These are phyloP conservation scores for Paralagenidium karlingii DNA, from an alignment of 352 stramenopile species.

Conservation along the genomic window DNA sequence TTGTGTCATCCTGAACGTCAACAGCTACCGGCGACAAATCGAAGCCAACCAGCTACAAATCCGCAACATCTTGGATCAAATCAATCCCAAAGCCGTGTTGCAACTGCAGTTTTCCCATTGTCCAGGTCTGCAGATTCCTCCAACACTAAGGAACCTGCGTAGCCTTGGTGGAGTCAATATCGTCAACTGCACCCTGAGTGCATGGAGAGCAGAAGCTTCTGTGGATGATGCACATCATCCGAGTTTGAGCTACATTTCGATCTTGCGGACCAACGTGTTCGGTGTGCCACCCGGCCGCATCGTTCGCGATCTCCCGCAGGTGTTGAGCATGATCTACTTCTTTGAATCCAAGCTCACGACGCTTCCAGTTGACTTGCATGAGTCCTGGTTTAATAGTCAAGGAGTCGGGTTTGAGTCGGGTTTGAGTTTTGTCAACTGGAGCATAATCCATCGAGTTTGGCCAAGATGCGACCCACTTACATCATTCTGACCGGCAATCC, in stretches of 20 bases:
- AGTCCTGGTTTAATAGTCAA: conserved; percentile 4
- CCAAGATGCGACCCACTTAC: no score
- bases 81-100: conserved; percentile 2
- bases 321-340: conserved; percentile 8
- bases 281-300: conserved; percentile 2
- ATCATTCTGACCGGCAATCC: no score
- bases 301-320: conserved; percentile 1
- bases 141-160: background rate
- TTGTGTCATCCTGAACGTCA: conserved; percentile 8
- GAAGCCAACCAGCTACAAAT: background rate
- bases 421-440: no score
- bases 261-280: conserved; percentile 5
- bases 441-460: no score
- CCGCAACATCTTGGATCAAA: background rate
- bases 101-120: conserved; percentile 10
- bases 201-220: conserved; percentile 2
- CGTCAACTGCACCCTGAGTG: conserved; percentile 8
- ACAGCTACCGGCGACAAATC: conserved; percentile 6
- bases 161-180: conserved; percentile 7
- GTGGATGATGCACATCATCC: no score
- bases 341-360: conserved; percentile 8
- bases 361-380: conserved; percentile 3
- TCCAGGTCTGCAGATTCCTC: conserved; percentile 3
- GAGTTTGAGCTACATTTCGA: no score
- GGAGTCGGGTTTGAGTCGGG: no score